Evolutionary conservation across 1,139 yeast genomes (phyloP), one percentile per base, ranked within the genome.

Genomic region (Magnusiomyces sp.): DNA sequence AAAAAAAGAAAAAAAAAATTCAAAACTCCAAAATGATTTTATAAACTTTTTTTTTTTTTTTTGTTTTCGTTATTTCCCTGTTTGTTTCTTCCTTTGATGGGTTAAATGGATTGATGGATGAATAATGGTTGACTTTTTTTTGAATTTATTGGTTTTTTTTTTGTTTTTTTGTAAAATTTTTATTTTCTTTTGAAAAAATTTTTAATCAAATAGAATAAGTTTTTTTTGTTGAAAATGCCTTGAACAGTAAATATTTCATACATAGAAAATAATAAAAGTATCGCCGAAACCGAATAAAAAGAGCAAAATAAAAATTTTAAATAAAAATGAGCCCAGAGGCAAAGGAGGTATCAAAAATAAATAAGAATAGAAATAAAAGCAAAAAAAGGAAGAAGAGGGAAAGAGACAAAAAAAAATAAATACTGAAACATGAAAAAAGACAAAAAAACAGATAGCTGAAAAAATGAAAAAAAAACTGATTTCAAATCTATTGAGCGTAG

Each of bases 401-500:
- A 34, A 38, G 32, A 38, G 41, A 44, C 40, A 53, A 34, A 44
- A 52, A 39, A 47, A 19, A 42, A 43, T 23, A 17, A 43, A 40
- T 37, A 40, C 40, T 37, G 46, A 43, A 48, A 46, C 31, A 45
- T 45, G 31, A 49, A 53, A 31, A 38, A 52, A 50, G 44, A n/a
- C 20, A 44, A 20, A 17, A 17, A 20, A 20, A 31, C 38, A 19
- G 17, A 45, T 16, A 43, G 29, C 40, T 33, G 27, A 34, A 31
- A 37, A 38, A 19, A 39, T 33, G 40, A n/a, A 38, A 6, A 17
- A 31, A 31, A 31, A 9, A 31, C 9, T 9, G 34, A 13, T 31
- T 9, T 31, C 13, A 48, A 49, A 36, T 40, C 59, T 63, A 68
- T 55, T 67, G 71, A 41, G 71, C 71, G 53, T 66, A 68, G 32